phyloP scores from a whole-genome alignment of 441 rosid genomes.

The Populus trichocarpa region DNA sequence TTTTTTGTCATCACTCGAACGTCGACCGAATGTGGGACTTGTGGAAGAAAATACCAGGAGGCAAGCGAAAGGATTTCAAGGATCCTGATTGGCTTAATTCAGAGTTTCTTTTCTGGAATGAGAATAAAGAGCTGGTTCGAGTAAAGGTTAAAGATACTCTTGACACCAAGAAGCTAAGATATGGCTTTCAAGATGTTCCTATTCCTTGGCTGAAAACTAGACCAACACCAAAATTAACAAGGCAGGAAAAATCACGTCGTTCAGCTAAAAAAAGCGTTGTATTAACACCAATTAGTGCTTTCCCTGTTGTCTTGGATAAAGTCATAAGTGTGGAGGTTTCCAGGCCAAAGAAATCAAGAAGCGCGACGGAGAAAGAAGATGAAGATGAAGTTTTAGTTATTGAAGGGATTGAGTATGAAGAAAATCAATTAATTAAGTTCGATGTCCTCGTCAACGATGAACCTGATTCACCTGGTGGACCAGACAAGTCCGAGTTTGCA shows the following conservation, averaged over 20 bases:
- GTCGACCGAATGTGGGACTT: slow-evolving; percentile 52
- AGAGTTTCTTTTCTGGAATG: slow-evolving; percentile 44
- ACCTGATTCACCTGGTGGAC: slow-evolving; percentile 26
- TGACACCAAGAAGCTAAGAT: slow-evolving; percentile 35
- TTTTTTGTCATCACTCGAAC: slow-evolving; percentile 50
- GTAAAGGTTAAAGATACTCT: slow-evolving; percentile 47
- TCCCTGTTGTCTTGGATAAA: slow-evolving; percentile 43
- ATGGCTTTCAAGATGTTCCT: slow-evolving; percentile 42
- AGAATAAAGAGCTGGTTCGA: slow-evolving; percentile 46
- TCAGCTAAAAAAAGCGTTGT: slow-evolving; percentile 23
- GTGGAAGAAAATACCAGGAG: slow-evolving; percentile 45
- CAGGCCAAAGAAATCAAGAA: slow-evolving; percentile 53
- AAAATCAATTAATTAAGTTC: slow-evolving; percentile 35
- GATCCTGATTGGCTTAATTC: slow-evolving; percentile 53
- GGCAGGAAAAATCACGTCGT: slow-evolving; percentile 13
- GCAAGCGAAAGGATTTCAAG: slow-evolving; percentile 28
- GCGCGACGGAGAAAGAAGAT: slow-evolving; percentile 47
- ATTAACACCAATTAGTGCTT: slow-evolving; percentile 12
- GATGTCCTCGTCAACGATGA: slow-evolving; percentile 50
- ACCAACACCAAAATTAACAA: slow-evolving; percentile 37
- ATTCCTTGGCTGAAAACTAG: slow-evolving; percentile 48
- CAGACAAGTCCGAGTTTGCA: slow-evolving; percentile 46
- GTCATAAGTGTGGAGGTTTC: slow-evolving; percentile 25
- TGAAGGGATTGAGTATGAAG: slow-evolving; percentile 38
- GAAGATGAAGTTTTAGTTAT: slow-evolving; percentile 53